phyloP scores from a whole-genome alignment of 2,329 filamentous ascomycete genomes.

The Leptoxyphium fumago region DNA sequence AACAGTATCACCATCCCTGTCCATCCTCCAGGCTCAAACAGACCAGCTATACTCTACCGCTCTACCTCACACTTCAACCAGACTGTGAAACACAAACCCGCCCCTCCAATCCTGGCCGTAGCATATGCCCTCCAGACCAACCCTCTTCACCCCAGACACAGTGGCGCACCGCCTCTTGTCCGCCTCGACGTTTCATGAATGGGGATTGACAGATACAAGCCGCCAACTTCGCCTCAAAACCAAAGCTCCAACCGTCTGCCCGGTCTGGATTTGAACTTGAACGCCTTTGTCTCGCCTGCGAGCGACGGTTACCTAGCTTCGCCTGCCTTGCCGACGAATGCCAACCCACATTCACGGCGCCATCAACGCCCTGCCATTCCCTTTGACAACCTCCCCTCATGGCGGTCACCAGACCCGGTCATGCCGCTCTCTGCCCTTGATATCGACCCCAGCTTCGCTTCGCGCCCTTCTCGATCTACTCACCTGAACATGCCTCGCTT shows the following conservation, averaged over 20 bases:
- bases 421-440: neutral
- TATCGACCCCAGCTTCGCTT: neutral
- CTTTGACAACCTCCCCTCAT: neutral
- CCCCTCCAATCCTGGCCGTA: no score
- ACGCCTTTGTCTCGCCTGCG: neutral
- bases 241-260: neutral
- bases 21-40: no score
- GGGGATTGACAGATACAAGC: neutral
- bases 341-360: no score
- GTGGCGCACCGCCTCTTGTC: neutral
- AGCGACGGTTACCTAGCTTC: neutral
- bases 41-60: no score
- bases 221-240: neutral
- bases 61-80: no score
- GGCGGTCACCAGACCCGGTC: neutral
- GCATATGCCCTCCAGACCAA: no score
- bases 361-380: neutral
- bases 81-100: no score
- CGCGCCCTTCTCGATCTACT: neutral
- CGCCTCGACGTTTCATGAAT: neutral
- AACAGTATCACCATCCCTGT: no score
- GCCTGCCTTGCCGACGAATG: neutral
- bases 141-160: neutral
- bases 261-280: neutral
- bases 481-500: no score